Evolutionary conservation across 1,139 yeast genomes (phyloP), one percentile per base, ranked within the genome.

Genomic region (Candida anutae): DNA sequence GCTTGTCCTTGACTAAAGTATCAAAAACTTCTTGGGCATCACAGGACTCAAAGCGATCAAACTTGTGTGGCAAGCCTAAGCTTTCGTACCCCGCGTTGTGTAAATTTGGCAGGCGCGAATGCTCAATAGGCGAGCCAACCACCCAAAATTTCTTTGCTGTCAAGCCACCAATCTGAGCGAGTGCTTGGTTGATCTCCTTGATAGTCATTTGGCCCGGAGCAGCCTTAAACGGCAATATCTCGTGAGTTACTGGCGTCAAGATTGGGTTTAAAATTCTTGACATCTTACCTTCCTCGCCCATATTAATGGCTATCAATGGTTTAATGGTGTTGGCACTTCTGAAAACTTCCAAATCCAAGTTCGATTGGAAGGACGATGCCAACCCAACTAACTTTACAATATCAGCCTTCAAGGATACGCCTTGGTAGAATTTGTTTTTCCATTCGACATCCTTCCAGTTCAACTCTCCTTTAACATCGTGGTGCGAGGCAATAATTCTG

Each of bases 241-340:
- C 68, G 40, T 83, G 88, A 1, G 94, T 81, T 4, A 87, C 82
- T 21, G 97, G 97, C 0, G 97, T 87, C 41, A 87, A 62, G 4
- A 80, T 39, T 5, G 69, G 58, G 55, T 88, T 90, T 41, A 83
- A 59, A 4, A 85, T 82, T 38, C 94, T 70, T 1, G 95, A 81
- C 34, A 87, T 59, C 46, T 77, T 82, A 15, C 97, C 97, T 13
- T 53, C 42, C 29, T 62, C 71, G 3, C 93, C 82, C 81, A 80
- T 77, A 50, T 90, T 90, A 42, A 83, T 77, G 10, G 93, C 90
- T 55, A 87, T 74, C 46, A 88, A 62, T 4, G 95, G 95, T 36
- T 67, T 65, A 11, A 48, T 37, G 3, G 58, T 54, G 45, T 76
- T 77, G 3, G 49, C 25, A 1, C 55, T 35, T 48, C 88, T 73